These are phyloP conservation scores for Lenzites betulinus DNA, from an alignment of 768 basidiomycete genomes.

Conservation along the genomic window DNA sequence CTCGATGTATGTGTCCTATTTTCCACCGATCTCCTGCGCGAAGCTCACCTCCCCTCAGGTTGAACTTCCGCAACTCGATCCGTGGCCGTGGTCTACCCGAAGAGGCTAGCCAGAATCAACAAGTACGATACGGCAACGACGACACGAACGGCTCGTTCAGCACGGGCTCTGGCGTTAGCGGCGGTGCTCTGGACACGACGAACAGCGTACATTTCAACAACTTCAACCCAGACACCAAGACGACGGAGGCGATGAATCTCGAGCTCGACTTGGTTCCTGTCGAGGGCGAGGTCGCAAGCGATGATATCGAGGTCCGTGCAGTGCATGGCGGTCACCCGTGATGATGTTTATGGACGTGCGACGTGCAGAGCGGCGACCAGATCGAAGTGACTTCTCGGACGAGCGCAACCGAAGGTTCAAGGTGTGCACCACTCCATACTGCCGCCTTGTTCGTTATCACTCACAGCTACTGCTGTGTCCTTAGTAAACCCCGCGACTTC, in stretches of 20 bases:
- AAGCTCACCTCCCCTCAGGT: conserved; percentile 1
- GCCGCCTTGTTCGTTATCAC: background rate
- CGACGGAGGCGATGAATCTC: conserved; percentile 16
- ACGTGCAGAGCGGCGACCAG: background rate
- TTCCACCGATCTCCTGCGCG: background rate
- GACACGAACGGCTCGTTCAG: conserved; percentile 6
- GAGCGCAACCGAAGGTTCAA: background rate
- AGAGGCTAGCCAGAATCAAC: conserved; percentile 26
- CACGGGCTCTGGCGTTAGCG: conserved; percentile 2
- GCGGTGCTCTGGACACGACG: conserved; percentile 1
- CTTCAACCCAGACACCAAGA: conserved; percentile 14
- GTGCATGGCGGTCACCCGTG: too few species aligned
- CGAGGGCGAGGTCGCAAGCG: background rate
- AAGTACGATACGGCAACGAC: conserved; percentile 14
- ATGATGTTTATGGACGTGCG: too few species aligned
- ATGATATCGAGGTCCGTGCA: background rate
- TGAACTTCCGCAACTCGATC: conserved; percentile 27
- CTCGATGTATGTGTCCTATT: conserved; percentile 18
- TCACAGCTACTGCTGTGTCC: background rate
- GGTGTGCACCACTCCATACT: background rate
- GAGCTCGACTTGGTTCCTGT: conserved; percentile 23
- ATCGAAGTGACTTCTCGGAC: background rate
- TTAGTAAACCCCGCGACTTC: background rate
- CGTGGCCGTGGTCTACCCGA: conserved; percentile 28
- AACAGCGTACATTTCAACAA: conserved; percentile 25